Conservation (phyloP, 2,329 filamentous ascomycete genomes). For the Colletotrichum chrysophilum region DNA sequence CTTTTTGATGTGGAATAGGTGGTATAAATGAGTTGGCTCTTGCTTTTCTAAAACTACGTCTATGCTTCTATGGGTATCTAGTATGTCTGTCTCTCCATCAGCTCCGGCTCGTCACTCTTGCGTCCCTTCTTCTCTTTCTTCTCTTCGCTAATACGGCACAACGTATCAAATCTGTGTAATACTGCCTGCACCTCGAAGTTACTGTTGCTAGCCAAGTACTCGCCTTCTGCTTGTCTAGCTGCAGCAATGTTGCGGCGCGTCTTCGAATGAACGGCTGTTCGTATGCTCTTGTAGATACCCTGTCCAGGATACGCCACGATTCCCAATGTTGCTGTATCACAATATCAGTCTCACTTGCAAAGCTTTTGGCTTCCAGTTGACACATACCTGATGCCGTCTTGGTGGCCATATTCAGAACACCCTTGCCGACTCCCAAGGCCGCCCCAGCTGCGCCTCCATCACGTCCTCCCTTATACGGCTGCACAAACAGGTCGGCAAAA, state of each 20-base stretch:
- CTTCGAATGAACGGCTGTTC: slow-evolving; percentile 17
- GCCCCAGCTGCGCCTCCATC: slow-evolving; percentile 44
- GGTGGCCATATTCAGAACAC: slow-evolving; percentile 33
- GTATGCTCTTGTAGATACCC: slow-evolving; percentile 23
- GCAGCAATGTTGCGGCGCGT: background rate
- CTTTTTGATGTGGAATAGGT: background rate
- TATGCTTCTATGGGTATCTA: background rate
- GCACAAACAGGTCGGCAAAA: slow-evolving; percentile 45
- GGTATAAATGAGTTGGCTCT: accelerated
- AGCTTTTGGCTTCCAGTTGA: accelerated
- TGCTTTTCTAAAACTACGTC: background rate
- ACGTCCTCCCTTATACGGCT: slow-evolving; percentile 46
- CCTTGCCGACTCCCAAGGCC: slow-evolving; percentile 47
- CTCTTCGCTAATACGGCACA: background rate
- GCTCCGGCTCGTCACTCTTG: background rate
- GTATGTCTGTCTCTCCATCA: background rate
- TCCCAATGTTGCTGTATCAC: slow-evolving; percentile 18
- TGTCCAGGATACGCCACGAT: slow-evolving; percentile 25
- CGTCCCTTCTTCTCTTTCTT: background rate
- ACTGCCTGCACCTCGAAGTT: background rate
- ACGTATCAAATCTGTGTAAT: background rate
- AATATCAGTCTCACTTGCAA: background rate
- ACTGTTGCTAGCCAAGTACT: slow-evolving; percentile 4
- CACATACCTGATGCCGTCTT: slow-evolving; percentile 24
- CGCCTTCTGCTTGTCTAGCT: slow-evolving; percentile 7